These are phyloP conservation scores for Trametes versicolor DNA, from an alignment of 1,284 basidiomycete species.

Conservation along the genomic window DNA sequence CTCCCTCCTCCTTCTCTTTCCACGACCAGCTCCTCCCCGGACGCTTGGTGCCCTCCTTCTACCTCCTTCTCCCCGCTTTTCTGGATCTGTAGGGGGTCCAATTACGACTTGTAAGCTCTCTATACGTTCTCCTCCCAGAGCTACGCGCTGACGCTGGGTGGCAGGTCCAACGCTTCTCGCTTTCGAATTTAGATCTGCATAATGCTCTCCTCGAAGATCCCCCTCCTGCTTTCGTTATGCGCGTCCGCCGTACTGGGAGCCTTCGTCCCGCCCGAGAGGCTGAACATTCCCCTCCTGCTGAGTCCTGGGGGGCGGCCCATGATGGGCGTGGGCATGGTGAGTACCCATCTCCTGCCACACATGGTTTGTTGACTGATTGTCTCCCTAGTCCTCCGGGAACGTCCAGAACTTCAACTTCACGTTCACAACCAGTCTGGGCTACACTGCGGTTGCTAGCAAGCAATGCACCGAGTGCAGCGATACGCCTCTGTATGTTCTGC, in stretches of 20 bases:
- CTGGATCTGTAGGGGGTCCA: background rate
- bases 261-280: conserved; percentile 22
- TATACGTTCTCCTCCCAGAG: background rate
- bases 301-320: conserved; percentile 37
- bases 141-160: conserved; percentile 1
- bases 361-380: conserved; percentile 4
- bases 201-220: conserved; percentile 28
- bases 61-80: background rate
- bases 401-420: conserved; percentile 51
- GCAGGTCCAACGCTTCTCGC: background rate
- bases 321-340: conserved; percentile 36
- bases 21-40: conserved; percentile 15
- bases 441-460: conserved; percentile 47
- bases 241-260: conserved; percentile 20
- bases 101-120: conserved; percentile 13
- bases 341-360: conserved; percentile 3
- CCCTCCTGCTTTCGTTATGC: conserved; percentile 28
- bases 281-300: conserved; percentile 31
- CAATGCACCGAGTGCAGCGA: conserved; percentile 45
- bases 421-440: conserved; percentile 50
- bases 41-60: conserved; percentile 4
- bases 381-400: conserved; percentile 18
- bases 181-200: conserved; percentile 23
- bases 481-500: conserved; percentile 42
- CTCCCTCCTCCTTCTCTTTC: conserved; percentile 21